A percentile compares a stretch with the other conserved stretches of the same genome.
phyloP scores from a whole-genome alignment of 2,329 filamentous ascomycete species.

The Aureobasidium namibiae region DNA sequence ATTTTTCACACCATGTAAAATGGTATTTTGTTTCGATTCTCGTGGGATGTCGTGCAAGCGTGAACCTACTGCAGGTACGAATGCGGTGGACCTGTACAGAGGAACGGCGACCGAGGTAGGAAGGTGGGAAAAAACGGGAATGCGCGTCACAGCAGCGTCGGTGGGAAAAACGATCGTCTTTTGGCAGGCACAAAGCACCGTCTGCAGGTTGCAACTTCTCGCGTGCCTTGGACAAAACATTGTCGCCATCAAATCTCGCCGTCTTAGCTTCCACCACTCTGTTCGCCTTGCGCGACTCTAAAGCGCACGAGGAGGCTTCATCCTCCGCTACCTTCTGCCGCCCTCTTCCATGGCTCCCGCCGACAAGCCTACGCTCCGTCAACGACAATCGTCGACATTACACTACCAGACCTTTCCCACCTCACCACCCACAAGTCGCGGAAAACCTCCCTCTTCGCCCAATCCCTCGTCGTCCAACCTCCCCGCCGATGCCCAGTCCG shows the following conservation, averaged over 20 bases:
- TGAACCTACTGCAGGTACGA: not conserved
- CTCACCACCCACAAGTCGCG: conserved; percentile 46
- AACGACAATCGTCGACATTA: conserved; percentile 42
- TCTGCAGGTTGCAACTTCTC: not conserved
- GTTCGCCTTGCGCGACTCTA: not conserved
- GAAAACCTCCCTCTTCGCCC: conserved; percentile 44
- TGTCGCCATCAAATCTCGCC: not conserved
- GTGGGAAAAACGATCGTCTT: conserved; percentile 4
- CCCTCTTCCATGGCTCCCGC: conserved; percentile 1
- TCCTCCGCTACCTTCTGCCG: not conserved
- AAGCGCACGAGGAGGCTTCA: not conserved
- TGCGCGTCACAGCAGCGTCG: not conserved
- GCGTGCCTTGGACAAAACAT: not conserved
- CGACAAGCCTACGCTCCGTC: conserved; percentile 7
- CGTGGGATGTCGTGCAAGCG: not conserved
- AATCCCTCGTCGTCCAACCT: conserved; percentile 14
- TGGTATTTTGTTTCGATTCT: not conserved
- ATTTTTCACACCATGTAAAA: not conserved
- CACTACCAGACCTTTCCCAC: conserved; percentile 80
- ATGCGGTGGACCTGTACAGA: not conserved
- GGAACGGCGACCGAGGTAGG: not conserved
- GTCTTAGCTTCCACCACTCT: not conserved
- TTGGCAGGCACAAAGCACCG: not conserved
- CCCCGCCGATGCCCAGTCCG: conserved; percentile 25
- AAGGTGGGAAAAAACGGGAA: not conserved